Evolutionary conservation across 2,329 filamentous ascomycete species (phyloP).

Genomic region (Rhexocercosporidium sp.): DNA sequence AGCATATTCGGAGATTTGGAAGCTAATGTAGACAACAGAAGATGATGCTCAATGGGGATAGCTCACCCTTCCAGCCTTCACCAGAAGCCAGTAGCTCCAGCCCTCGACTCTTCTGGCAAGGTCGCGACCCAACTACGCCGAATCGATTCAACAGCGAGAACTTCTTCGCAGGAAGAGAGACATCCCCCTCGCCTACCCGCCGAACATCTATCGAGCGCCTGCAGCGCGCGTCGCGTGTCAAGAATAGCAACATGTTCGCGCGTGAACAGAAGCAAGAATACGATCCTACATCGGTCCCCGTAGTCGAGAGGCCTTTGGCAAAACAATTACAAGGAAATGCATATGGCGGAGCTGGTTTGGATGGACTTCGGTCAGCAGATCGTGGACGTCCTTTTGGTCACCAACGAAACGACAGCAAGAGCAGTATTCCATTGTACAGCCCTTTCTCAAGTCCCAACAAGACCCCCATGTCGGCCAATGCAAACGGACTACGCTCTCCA

Average conservation of each 20-base stretch:
- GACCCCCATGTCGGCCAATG: conserved; percentile 47
- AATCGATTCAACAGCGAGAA: conserved; percentile 74
- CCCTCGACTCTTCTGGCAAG: conserved; percentile 90
- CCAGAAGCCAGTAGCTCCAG: conserved; percentile 69
- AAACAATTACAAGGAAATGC: conserved; percentile 75
- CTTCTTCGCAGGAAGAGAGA: conserved; percentile 60
- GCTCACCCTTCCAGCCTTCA: conserved; percentile 88
- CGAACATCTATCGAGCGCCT: conserved; percentile 94
- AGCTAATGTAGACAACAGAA: conserved; percentile 55
- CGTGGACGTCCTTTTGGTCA: conserved; percentile 49
- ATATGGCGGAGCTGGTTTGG: conserved; percentile 63
- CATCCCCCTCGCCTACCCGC: conserved; percentile 69
- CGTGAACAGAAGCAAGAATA: conserved; percentile 93
- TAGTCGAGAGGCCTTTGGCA: conserved; percentile 82
- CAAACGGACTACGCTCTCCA: conserved; percentile 49
- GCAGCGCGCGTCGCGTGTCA: conserved; percentile 92
- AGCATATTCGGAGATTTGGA: conserved; percentile 34
- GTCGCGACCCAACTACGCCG: conserved; percentile 70
- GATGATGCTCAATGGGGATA: conserved; percentile 69
- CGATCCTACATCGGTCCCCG: conserved; percentile 77
- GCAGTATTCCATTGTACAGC: conserved; percentile 61
- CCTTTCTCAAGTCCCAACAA: conserved; percentile 45
- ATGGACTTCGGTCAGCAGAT: conserved; percentile 58
- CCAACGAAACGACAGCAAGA: conserved; percentile 63
- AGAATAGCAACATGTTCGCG: conserved; percentile 97